These are phyloP conservation scores for Marvania coccoides DNA, from an alignment of 139 green algal genomes.

Conservation along the genomic window DNA sequence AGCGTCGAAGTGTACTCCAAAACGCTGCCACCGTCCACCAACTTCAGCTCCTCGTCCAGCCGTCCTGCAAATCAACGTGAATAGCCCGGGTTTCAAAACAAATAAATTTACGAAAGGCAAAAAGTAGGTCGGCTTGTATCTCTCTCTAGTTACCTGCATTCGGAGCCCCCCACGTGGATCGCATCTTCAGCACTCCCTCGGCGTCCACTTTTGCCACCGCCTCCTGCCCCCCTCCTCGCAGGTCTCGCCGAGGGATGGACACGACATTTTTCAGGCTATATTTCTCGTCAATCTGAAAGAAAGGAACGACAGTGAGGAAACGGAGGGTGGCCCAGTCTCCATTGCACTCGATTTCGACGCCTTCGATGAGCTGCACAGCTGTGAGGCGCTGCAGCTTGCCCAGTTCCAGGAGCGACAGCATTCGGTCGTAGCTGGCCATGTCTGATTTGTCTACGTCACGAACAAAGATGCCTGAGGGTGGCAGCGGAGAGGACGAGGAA, in stretches of 20 bases:
- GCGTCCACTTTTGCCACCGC: neutral
- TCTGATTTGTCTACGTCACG: conserved; percentile 14
- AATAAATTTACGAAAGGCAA: too few species aligned
- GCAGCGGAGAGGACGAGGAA: neutral
- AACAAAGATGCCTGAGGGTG: conserved; percentile 6
- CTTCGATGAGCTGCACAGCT: conserved; percentile 31
- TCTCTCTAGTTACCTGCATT: conserved; percentile 12
- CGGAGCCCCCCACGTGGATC: conserved; percentile 7
- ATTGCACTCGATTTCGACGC: conserved; percentile 20
- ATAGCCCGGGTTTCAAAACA: too few species aligned
- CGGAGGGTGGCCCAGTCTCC: neutral
- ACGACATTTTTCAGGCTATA: neutral
- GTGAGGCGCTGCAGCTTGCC: conserved; percentile 23
- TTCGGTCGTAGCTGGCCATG: conserved; percentile 5
- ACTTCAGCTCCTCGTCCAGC: neutral
- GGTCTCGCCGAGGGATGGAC: conserved; percentile 8
- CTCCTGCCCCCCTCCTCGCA: conserved; percentile 4
- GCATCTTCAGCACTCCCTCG: conserved; percentile 2
- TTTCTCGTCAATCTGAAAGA: conserved; percentile 26
- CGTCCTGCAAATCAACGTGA: too few species aligned
- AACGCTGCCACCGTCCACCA: neutral
- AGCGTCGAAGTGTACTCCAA: conserved; percentile 11
- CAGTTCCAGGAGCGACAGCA: conserved; percentile 19
- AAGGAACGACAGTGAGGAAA: conserved; percentile 38
- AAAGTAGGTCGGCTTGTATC: too few species aligned